A percentile compares a stretch with the other conserved stretches of the same genome.
These are phyloP conservation scores for Centella asiatica DNA, from an alignment of 129 eudicot genomes.

Conservation along the genomic window DNA sequence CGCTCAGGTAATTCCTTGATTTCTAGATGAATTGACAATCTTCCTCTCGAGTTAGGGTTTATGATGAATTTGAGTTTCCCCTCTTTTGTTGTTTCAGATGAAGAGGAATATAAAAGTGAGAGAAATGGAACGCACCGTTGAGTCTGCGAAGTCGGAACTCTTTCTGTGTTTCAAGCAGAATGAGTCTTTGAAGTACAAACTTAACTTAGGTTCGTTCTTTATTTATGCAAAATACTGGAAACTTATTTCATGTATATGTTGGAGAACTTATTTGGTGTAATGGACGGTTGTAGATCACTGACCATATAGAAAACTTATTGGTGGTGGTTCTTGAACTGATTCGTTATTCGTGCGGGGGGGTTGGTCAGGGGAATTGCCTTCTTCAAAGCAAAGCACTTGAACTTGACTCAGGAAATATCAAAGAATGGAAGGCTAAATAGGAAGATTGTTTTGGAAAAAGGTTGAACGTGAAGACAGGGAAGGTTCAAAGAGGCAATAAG, in stretches of 20 bases:
- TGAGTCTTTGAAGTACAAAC: slow-evolving; percentile 33
- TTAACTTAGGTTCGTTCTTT: slow-evolving; percentile 42
- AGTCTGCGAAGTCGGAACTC: slow-evolving; percentile 42
- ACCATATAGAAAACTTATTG: too few species aligned
- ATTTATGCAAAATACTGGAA: background rate
- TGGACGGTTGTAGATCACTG: background rate
- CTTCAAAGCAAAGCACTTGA: too few species aligned
- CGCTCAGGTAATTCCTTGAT: slow-evolving; percentile 27
- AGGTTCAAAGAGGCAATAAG: background rate
- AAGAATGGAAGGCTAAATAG: too few species aligned
- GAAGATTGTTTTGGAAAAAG: too few species aligned
- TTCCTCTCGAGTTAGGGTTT: slow-evolving; percentile 16
- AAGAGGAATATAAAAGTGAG: slow-evolving; percentile 21
- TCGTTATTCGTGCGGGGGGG: too few species aligned
- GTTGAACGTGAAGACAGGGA: too few species aligned
- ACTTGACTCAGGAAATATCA: too few species aligned
- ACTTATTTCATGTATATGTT: too few species aligned
- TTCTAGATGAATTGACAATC: background rate
- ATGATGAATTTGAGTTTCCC: background rate
- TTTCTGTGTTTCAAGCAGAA: slow-evolving; percentile 45
- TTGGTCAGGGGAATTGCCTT: too few species aligned
- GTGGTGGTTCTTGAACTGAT: too few species aligned
- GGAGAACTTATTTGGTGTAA: too few species aligned
- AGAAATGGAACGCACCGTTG: slow-evolving; percentile 32
- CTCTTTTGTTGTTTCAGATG: slow-evolving; percentile 29